Percentiles rank a stretch among this genome's conserved stretches.
Conservation (phyloP, 78 protist species). For the Isochrysis galbana region DNA sequence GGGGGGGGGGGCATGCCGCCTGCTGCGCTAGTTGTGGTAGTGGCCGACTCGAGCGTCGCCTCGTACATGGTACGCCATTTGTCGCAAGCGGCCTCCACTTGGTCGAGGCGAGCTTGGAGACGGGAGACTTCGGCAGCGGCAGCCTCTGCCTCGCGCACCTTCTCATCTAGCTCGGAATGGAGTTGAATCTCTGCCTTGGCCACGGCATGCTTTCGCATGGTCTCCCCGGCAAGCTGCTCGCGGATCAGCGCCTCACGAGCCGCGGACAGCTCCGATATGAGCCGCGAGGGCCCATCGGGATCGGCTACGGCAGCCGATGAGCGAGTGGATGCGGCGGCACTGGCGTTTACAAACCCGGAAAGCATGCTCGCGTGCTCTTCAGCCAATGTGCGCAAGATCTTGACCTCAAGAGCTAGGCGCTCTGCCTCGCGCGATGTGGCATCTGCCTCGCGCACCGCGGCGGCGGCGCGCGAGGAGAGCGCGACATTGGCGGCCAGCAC, state of each 20-base stretch:
- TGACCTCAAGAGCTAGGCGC: neutral
- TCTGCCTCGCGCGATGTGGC: neutral
- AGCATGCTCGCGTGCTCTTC: neutral
- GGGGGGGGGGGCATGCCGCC: neutral
- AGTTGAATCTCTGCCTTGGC: neutral
- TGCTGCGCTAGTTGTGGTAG: neutral
- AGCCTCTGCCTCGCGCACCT: neutral
- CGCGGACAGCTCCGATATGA: neutral
- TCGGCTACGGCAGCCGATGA: too few relatives aligned
- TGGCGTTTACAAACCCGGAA: too few relatives aligned
- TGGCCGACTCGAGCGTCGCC: neutral
- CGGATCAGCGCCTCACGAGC: neutral
- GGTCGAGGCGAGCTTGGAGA: neutral
- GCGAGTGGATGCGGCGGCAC: too few relatives aligned
- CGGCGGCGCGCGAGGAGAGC: neutral
- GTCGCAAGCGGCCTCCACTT: neutral
- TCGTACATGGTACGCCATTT: neutral
- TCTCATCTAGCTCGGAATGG: neutral
- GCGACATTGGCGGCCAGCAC: neutral
- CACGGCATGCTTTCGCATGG: neutral
- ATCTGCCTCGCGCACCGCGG: neutral
- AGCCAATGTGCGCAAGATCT: neutral
- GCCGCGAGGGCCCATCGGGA: too few relatives aligned
- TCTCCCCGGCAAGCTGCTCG: neutral
- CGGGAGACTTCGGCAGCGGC: neutral